Evolutionary conservation across 2,329 filamentous ascomycete genomes (phyloP).

Genomic region (Bipolaris cookei): DNA sequence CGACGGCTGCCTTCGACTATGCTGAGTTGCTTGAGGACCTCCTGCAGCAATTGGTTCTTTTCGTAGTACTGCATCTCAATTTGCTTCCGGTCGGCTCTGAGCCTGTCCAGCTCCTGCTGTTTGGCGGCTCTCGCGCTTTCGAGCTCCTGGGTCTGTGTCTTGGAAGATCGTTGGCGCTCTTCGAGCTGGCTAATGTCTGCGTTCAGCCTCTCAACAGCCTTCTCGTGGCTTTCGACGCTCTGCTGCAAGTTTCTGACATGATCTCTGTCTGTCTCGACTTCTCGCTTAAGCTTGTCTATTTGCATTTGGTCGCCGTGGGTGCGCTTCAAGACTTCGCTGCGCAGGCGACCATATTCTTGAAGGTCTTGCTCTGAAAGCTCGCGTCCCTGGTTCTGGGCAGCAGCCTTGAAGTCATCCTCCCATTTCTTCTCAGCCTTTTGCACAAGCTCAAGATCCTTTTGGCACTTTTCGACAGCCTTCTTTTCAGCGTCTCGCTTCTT

Average conservation of each 20-base stretch:
- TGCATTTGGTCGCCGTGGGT: conserved; percentile 81
- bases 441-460: conserved; percentile 82
- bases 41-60: conserved; percentile 87
- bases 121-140: conserved; percentile 80
- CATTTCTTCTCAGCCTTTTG: conserved; percentile 89
- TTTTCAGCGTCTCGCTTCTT: conserved; percentile 79
- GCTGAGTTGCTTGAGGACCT: conserved; percentile 80
- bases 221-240: conserved; percentile 80
- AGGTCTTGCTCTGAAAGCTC: conserved; percentile 85
- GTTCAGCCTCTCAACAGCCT: conserved; percentile 74
- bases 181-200: conserved; percentile 72
- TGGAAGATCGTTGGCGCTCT: conserved; percentile 70
- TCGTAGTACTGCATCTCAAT: conserved; percentile 84
- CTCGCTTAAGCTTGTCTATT: conserved; percentile 83
- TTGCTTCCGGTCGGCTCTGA: conserved; percentile 40
- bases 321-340: conserved; percentile 82
- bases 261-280: conserved; percentile 89
- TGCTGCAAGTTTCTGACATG: conserved; percentile 88
- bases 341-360: conserved; percentile 85
- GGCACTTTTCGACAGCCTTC: conserved; percentile 71
- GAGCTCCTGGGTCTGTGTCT: conserved; percentile 69
- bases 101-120: conserved; percentile 85
- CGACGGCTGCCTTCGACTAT: conserved; percentile 83
- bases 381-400: conserved; percentile 83
- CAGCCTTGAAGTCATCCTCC: conserved; percentile 84